phyloP scores from a whole-genome alignment of 225 moss, liverwort and hornwort genomes.

The Polytrichum formosum region DNA sequence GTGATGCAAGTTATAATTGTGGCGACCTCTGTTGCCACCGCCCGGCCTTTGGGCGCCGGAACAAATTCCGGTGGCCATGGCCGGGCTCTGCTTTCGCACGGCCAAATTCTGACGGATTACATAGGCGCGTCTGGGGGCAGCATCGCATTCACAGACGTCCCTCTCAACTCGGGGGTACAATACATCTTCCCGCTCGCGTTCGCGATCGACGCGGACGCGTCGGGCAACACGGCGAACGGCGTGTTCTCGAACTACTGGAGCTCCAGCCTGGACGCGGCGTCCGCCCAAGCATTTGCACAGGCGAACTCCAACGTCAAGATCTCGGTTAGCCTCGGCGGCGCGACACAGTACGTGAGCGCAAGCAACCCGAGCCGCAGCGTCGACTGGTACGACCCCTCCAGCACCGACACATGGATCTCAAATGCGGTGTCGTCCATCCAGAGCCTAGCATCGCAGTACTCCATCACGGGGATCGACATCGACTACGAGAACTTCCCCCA shows the following conservation, averaged over 20 bases:
- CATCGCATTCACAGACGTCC: constrained; percentile 28
- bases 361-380: constrained; percentile 5
- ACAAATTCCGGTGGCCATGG: background rate
- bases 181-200: constrained; percentile 28
- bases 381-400: constrained; percentile 21
- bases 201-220: constrained; percentile 24
- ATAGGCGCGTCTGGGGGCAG: constrained; percentile 1
- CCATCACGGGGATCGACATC: constrained; percentile 37
- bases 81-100: background rate
- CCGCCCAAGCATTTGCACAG: constrained; percentile 12
- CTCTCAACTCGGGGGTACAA: constrained; percentile 5
- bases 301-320: constrained; percentile 10
- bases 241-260: constrained; percentile 14
- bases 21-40: background rate
- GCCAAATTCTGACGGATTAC: constrained; percentile 12
- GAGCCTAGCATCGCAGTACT: constrained; percentile 28
- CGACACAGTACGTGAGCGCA: background rate
- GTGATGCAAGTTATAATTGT: background rate
- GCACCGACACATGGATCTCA: constrained; percentile 19
- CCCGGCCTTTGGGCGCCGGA: background rate
- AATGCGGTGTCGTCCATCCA: constrained; percentile 28
- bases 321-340: constrained; percentile 13
- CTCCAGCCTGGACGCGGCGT: constrained; percentile 8
- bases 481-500: constrained; percentile 24
- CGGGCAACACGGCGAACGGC: constrained; percentile 15